Percentiles rank a stretch among this genome's conserved stretches.
Conservation (phyloP, 1,284 basidiomycete genomes). For the Cystobasidium slooffiae region DNA sequence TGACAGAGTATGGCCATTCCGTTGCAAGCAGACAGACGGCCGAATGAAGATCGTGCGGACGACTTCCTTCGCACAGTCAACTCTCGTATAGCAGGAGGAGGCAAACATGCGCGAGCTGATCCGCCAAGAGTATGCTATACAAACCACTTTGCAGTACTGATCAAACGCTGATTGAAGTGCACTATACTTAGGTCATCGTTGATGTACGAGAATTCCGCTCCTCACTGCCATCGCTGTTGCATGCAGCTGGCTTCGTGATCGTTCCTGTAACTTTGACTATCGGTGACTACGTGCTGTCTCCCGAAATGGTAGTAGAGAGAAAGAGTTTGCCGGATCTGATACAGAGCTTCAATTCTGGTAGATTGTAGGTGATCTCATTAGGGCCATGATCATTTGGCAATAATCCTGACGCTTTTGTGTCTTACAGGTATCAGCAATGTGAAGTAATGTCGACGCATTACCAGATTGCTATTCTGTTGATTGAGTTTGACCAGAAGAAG, state of each 20-base stretch:
- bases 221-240: slow-evolving; percentile 84
- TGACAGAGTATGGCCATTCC: slow-evolving; percentile 82
- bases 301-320: slow-evolving; percentile 93
- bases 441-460: slow-evolving; percentile 96
- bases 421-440: slow-evolving; percentile 86
- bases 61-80: slow-evolving; percentile 81
- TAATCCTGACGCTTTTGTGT: neutral
- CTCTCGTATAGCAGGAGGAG: slow-evolving; percentile 83
- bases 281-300: slow-evolving; percentile 93
- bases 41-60: slow-evolving; percentile 57
- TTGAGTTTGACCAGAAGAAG: slow-evolving; percentile 98
- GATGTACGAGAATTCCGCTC: slow-evolving; percentile 97
- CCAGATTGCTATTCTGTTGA: slow-evolving; percentile 90
- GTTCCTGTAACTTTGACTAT: slow-evolving; percentile 90
- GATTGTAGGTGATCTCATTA: slow-evolving; percentile 69
- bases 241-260: slow-evolving; percentile 79
- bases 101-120: slow-evolving; percentile 67
- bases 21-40: slow-evolving; percentile 73
- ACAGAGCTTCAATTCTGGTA: slow-evolving; percentile 87
- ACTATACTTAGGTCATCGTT: slow-evolving; percentile 73
- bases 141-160: neutral
- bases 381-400: neutral
- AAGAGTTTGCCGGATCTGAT: slow-evolving; percentile 92
- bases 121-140: slow-evolving; percentile 68
- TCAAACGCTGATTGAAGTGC: neutral